Base-by-base conservation (phyloP, 805 yeast species). In the Cyberlindnera sargentensis region DNA sequence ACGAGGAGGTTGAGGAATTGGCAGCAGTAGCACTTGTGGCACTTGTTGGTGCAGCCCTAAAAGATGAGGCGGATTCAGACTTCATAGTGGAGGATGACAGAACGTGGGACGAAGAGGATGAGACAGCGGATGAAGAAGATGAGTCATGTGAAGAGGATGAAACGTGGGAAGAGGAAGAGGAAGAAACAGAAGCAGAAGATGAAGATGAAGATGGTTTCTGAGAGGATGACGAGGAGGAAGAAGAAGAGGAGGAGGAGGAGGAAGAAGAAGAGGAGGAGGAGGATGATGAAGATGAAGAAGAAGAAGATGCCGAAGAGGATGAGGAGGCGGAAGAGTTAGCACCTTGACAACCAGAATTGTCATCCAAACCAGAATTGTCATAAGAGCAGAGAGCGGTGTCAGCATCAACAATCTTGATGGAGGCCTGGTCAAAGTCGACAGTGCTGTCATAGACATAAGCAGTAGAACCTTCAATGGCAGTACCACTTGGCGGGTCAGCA, bases 331-430 rank as follows among this genome's bases (percentile, higher is more conserved):
- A 46, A 6, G 58, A 48, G 9, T 45, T 47, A 3, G 50, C 56
- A 30, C 46, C 50, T 28, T 44, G 42, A 37, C 50, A 47, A 3
- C 36, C 36, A 27, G 40, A 39, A 41, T 73, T 70, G 15, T 81
- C 79, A 55, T 84, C 73, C 41, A 76, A 66, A 8, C 96, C 96
- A 32, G 80, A 69, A 33, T 81, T 86, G 30, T 73, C 78, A 10
- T 61, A 59, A 34, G 76, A 69, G 7, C 78, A 83, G 48, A 89
- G 63, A 56, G 73, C 66, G 6, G 88, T 76, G 54, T 70, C 68
- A 38, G 77, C 76, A 57, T 82, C 76, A 24, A 89, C 76, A 56
- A 89, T 70, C 55, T 68, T 70, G 38, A 90, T 66, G 41, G 68
- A 65, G 39, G 70, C 74, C 38, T 69, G 67, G 23, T 74, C 65